phyloP scores from a whole-genome alignment of 768 basidiomycete species.

The Chalciporus pseudorubinellus region DNA sequence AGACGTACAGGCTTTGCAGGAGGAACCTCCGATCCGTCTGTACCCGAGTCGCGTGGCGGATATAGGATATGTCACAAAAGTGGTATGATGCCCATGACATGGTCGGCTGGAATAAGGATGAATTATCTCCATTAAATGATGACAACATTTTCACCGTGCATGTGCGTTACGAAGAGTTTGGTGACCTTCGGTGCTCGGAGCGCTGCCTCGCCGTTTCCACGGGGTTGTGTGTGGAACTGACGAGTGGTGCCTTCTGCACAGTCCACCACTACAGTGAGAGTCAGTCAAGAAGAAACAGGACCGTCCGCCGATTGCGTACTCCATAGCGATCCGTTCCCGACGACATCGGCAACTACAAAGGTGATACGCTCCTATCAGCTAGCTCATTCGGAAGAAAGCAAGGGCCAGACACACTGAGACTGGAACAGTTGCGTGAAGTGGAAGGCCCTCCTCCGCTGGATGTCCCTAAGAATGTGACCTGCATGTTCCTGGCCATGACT shows the following conservation, averaged over 20 bases:
- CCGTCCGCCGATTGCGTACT: constrained; percentile 42
- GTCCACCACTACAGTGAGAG: constrained; percentile 60
- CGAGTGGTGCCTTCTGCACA: constrained; percentile 79
- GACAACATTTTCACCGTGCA: constrained; percentile 57
- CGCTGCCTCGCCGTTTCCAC: constrained; percentile 21
- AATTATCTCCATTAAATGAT: neutral
- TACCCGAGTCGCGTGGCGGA: constrained; percentile 39
- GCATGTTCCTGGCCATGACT: constrained; percentile 43
- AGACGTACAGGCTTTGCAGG: constrained; percentile 12
- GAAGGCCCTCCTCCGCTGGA: constrained; percentile 76
- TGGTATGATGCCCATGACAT: constrained; percentile 71
- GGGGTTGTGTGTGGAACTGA: constrained; percentile 62
- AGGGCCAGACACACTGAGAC: constrained; percentile 37
- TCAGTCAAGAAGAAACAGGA: constrained; percentile 1
- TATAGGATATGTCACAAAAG: constrained; percentile 59
- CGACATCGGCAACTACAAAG: constrained; percentile 49
- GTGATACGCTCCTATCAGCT: constrained; percentile 2
- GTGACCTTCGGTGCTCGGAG: constrained; percentile 48
- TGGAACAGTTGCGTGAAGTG: constrained; percentile 72
- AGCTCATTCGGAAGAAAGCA: neutral
- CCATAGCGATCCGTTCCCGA: constrained; percentile 59
- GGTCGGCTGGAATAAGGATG: constrained; percentile 49
- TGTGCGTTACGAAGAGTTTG: constrained; percentile 82
- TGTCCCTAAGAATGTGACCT: constrained; percentile 72
- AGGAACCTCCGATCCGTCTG: constrained; percentile 8